Evolutionary conservation across 805 yeast species (phyloP), one percentile per base, ranked within the genome.

Genomic region (Lachancea quebecensis): DNA sequence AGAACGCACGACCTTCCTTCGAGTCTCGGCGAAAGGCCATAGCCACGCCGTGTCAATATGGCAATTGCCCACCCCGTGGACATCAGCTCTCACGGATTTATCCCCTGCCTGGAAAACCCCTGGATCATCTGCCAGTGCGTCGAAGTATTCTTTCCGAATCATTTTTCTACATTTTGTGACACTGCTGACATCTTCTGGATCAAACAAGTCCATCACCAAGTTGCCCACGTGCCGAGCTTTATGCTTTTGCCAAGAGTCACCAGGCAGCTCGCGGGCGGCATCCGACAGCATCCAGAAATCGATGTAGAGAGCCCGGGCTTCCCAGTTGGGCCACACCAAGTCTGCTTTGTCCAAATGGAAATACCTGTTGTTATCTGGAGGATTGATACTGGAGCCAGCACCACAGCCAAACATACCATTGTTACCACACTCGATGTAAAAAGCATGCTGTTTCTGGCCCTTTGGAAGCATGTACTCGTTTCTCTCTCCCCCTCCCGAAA

Each of bases 21-120:
- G 82, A 1, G 98, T 88, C 62, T 93, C 97, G 2, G 95, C 97
- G 71, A 84, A 91, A n/a, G 97, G 98, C 99, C 99, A 91, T 47
- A 89, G 72, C 99, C 99, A 91, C 12, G 98, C 98, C 14, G 98
- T 91, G 59, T 91, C 99, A 55, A 90, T 90, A 64, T 90, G 98
- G 63, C 98, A 93, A 62, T 93, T 86, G 36, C 99, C 99, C 52
- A 93, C 75, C 8, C 86, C 95, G 64, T 71, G 83, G 10, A 90
- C 96, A 46, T 82, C 81, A 47, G 77, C 48, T 54, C 69, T 36
- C 57, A 65, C 55, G 44, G 59, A 44, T 46, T 56, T 41, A 33
- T 64, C 58, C 14, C 60, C 68, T 27, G 72, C 69, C 49, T 74
- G 72, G 53, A 71, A 82, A 1, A 91, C 97, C 10, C 73, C 72